Evolutionary conservation across 106 monocot species (phyloP), one percentile per base, ranked within the genome.

Genomic region (Triglochin maritima): DNA sequence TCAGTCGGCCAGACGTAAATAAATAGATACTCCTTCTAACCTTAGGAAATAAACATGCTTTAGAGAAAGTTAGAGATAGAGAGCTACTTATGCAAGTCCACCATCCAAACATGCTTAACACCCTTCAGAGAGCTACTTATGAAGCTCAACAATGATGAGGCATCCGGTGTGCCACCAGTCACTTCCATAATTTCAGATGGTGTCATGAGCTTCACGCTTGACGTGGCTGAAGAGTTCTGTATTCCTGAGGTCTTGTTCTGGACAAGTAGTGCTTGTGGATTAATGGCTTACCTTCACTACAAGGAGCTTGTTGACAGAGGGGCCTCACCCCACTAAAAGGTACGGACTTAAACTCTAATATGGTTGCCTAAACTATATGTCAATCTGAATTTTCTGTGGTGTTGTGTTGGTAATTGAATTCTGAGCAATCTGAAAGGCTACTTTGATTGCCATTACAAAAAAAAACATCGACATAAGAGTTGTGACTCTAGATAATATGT

Each of bases 151-250:
- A 13, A 1, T 10, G 44, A 45, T 43, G 47, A 45, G 14, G 7
- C 52, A 2, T 44, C 50, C 9, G 53, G 17, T 8, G 54, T 49
- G 5, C 76, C 76, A 4, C 63, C 54, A 0, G 76, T 76, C 46
- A 63, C 69, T 5, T 69, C 62, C 47, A 56, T 76, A 44, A 46
- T 76, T 46, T 69, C 76, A 45, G 76, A 76, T 46, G 62, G 69
- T 2, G 15, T 46, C 52, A 76, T 69, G 76, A 69, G 45, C 62
- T 69, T 62, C 55, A 63, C 69, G 3, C 63, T 76, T 6, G 63
- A 69, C 17, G 76, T 41, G 17, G 76, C 69, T 9, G 46, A 76
- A 56, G 62, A 76, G 55, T 42, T 76, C 43, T 54, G 63, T 3
- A 56, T 76, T 10, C 68, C 69, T 4, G 76, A 46, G 47, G 47